Conservation (phyloP, 768 basidiomycete genomes). For the Boletus bicolor region DNA sequence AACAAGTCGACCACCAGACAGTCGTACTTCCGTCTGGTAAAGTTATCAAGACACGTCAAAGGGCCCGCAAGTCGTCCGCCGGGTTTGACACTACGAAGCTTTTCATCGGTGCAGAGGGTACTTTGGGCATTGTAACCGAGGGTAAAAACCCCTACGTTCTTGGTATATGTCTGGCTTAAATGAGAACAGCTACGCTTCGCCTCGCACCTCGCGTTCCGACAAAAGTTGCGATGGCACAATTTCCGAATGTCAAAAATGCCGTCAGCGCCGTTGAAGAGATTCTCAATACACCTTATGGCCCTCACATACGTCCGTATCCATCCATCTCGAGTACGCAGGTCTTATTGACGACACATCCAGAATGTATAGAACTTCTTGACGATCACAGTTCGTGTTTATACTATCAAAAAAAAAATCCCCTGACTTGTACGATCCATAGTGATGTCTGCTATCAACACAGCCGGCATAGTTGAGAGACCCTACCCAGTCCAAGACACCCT, state of each 20-base stretch:
- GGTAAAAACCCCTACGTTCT: constrained; percentile 34
- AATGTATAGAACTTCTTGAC: constrained; percentile 88
- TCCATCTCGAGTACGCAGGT: background rate
- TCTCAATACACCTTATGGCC: constrained; percentile 60
- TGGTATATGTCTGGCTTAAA: background rate
- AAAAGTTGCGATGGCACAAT: constrained; percentile 85
- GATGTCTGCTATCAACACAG: constrained; percentile 74
- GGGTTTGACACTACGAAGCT: constrained; percentile 87
- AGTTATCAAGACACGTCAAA: constrained; percentile 80
- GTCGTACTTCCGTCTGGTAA: constrained; percentile 83
- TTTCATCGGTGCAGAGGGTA: constrained; percentile 90
- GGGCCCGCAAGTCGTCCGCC: constrained; percentile 80
- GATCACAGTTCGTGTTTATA: constrained; percentile 50
- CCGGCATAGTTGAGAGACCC: constrained; percentile 54
- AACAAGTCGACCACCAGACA: constrained; percentile 44
- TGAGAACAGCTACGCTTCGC: constrained; percentile 65
- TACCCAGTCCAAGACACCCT: constrained; percentile 76
- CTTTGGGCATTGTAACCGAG: constrained; percentile 87
- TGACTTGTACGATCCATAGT: constrained; percentile 36
- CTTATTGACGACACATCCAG: constrained; percentile 33
- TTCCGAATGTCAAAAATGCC: constrained; percentile 74
- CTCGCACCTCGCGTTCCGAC: constrained; percentile 80
- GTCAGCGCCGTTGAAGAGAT: constrained; percentile 82
- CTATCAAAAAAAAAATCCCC: background rate
- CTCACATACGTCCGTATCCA: constrained; percentile 62